phyloP scores from a whole-genome alignment of 768 basidiomycete species.

The Psilocybe tampanensis region DNA sequence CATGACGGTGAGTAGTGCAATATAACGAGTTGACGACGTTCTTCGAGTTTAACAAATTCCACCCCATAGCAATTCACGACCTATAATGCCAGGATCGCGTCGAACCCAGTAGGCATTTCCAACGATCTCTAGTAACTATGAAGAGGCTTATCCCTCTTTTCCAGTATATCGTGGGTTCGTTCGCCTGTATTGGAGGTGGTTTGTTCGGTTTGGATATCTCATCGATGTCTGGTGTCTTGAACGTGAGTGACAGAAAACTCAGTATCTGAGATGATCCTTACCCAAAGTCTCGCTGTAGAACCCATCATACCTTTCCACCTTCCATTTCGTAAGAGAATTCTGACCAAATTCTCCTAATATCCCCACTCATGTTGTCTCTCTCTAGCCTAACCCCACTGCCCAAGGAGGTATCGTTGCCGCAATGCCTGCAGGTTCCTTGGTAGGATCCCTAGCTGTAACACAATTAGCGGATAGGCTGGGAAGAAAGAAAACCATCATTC shows the following conservation, averaged over 20 bases:
- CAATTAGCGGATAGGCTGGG: constrained; percentile 66
- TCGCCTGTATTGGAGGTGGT: constrained; percentile 81
- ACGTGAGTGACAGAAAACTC: constrained; percentile 19
- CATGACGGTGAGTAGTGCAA: no score
- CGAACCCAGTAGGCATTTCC: constrained; percentile 20
- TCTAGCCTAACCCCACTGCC: constrained; percentile 54
- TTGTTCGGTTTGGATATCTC: constrained; percentile 83
- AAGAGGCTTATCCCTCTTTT: neutral
- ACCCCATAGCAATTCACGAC: constrained; percentile 16
- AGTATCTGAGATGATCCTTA: neutral
- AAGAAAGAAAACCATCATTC: constrained; percentile 65
- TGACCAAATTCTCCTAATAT: neutral
- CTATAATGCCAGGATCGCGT: constrained; percentile 35
- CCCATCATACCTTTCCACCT: constrained; percentile 36
- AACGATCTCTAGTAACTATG: no score
- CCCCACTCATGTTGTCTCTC: neutral
- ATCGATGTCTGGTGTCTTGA: constrained; percentile 79
- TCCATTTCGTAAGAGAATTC: constrained; percentile 38
- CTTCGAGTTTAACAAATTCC: no score
- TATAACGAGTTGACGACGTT: no score
- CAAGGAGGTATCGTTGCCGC: constrained; percentile 79
- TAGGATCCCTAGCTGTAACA: constrained; percentile 66
- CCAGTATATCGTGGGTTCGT: constrained; percentile 77
- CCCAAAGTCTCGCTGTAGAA: no score
- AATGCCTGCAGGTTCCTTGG: constrained; percentile 76